phyloP scores from a whole-genome alignment of 2,329 filamentous ascomycete genomes.

The Calonectria hongkongensis region DNA sequence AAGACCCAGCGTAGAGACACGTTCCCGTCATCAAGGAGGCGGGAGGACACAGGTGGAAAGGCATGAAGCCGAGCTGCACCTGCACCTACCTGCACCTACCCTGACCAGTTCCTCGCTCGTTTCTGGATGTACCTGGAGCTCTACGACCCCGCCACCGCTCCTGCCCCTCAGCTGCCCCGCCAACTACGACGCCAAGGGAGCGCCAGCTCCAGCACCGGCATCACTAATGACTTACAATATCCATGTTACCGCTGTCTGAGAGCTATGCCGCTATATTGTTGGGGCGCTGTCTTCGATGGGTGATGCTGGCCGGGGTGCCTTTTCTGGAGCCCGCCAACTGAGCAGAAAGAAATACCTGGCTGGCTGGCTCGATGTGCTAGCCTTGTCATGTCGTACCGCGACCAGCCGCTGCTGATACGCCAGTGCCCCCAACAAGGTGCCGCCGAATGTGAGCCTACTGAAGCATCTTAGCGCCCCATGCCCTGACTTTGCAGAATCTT shows the following conservation, averaged over 20 bases:
- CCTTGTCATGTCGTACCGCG: not conserved
- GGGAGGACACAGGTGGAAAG: slow-evolving; percentile 42
- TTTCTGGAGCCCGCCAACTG: slow-evolving; percentile 1
- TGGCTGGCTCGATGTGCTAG: slow-evolving; percentile 15
- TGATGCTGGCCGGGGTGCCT: slow-evolving; percentile 13
- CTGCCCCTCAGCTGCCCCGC: slow-evolving; percentile 56
- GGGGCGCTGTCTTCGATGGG: not conserved
- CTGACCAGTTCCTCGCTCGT: slow-evolving; percentile 32
- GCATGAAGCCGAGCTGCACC: slow-evolving; percentile 48
- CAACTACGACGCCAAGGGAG: slow-evolving; percentile 46
- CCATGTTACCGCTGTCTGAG: slow-evolving; percentile 15
- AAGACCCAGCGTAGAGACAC: slow-evolving; percentile 30
- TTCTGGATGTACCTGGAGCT: slow-evolving; percentile 48
- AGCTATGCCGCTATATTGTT: slow-evolving; percentile 12
- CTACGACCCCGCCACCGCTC: slow-evolving; percentile 49
- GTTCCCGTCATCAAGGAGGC: slow-evolving; percentile 32
- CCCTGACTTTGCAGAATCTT: slow-evolving; percentile 46
- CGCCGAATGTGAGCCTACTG: slow-evolving; percentile 33
- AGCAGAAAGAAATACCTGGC: not conserved
- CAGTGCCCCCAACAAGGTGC: slow-evolving; percentile 32
- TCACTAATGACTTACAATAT: slow-evolving; percentile 18
- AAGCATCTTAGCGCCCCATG: slow-evolving; percentile 48
- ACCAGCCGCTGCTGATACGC: slow-evolving; percentile 42
- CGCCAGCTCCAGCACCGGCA: slow-evolving; percentile 30
- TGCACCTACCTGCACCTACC: slow-evolving; percentile 42